phyloP scores from a whole-genome alignment of 2,329 filamentous ascomycete genomes.

The Xylaria sp. region DNA sequence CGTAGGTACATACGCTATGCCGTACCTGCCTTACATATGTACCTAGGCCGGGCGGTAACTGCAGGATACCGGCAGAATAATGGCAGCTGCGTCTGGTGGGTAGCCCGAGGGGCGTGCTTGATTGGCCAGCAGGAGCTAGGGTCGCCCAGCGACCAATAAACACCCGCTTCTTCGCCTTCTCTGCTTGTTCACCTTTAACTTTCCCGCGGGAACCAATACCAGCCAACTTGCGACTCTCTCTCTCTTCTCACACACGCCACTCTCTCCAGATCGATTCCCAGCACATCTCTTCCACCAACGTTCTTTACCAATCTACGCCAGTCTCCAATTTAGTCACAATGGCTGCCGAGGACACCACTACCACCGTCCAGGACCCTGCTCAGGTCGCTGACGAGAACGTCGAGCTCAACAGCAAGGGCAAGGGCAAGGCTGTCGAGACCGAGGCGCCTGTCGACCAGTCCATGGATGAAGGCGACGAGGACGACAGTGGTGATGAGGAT shows the following conservation, averaged over 20 bases:
- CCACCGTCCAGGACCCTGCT: constrained; percentile 43
- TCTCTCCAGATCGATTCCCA: background rate
- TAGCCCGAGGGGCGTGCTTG: constrained; percentile 13
- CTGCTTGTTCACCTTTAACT: constrained; percentile 14
- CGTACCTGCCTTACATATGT: constrained; percentile 12
- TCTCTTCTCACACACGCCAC: constrained; percentile 1
- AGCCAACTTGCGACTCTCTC: constrained; percentile 23
- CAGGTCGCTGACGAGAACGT: constrained; percentile 39
- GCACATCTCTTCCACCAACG: constrained; percentile 1
- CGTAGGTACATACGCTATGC: background rate
- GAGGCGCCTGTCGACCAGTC: constrained; percentile 53
- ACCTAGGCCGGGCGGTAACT: constrained; percentile 9
- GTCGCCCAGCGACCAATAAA: constrained; percentile 24
- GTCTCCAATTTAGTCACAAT: constrained; percentile 34
- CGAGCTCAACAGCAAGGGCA: constrained; percentile 80
- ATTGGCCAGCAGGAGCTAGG: constrained; percentile 21
- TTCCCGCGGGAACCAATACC: constrained; percentile 15
- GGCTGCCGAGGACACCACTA: constrained; percentile 46
- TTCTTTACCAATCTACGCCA: background rate
- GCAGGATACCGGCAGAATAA: constrained; percentile 10
- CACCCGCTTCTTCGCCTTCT: constrained; percentile 16
- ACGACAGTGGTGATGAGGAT: constrained; percentile 57
- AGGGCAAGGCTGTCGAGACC: constrained; percentile 69
- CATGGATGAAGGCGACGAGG: constrained; percentile 72
- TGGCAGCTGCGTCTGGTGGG: constrained; percentile 2